Evolutionary conservation across 2,329 filamentous ascomycete species (phyloP), one percentile per base, ranked within the genome.

Genomic region (Penicillium sp.): DNA sequence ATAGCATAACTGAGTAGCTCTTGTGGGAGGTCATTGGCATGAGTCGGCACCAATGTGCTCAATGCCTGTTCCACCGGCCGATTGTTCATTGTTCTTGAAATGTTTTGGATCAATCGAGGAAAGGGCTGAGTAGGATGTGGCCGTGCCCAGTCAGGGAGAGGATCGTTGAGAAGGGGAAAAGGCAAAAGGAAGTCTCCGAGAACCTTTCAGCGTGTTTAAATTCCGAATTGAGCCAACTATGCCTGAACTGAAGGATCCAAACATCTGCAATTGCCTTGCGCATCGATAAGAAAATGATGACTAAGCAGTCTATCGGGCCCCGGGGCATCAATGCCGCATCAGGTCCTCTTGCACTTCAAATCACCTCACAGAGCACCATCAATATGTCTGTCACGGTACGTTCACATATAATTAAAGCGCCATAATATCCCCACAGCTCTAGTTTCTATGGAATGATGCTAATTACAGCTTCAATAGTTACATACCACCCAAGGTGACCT

Each of bases 401-500:
- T 60, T 6, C 8, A 24, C 28, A 15, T 6, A n/a, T 17, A 3
- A 12, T 7, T 15, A 12, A 5, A 22, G 4, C 22, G 2, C 2
- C 4, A 3, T 19, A 0, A 4, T 19, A 0, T 4, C 0, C 21
- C 35, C 17, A 3, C 19, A 42, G 21, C 13, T 22, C 19, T 13
- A 7, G 4, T 12, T 15, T 24, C 6, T 8, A 24, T 17, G 13
- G 5, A 28, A 32, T 46, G 22, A 43, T 37, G 19, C 35, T 44
- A 17, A 43, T 22, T n/a, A 31, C 9, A 0, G 13, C 19, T 44
- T 31, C 12, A 37, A 43, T 43, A 75, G 72, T 79, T 98, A 13
- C 89, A 96, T 71, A 98, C 93, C 43, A 87, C 83, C 44, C 79
- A 85, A 46, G 93, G 93, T 66, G 85, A 93, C 71, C 78, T 98